Percentiles rank a stretch among this genome's conserved stretches.
phyloP scores from a whole-genome alignment of 2,329 filamentous ascomycete species.

The Ascochyta fabae region DNA sequence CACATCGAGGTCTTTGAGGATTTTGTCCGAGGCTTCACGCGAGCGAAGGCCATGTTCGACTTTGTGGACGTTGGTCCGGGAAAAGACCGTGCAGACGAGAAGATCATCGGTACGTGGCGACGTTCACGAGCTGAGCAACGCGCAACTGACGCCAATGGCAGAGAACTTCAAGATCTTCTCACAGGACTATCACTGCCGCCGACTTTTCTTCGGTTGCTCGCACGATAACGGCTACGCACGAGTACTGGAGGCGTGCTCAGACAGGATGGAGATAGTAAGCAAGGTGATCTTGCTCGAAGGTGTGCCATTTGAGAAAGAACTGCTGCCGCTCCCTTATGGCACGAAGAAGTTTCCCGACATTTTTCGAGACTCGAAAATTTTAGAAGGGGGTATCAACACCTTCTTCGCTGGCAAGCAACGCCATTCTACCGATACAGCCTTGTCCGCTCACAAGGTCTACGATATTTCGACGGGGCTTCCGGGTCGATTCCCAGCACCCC shows the following conservation, averaged over 20 bases:
- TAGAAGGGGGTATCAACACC: slow-evolving; percentile 8
- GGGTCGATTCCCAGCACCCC: slow-evolving; percentile 33
- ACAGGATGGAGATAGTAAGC: slow-evolving; percentile 53
- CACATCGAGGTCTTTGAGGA: slow-evolving; percentile 54
- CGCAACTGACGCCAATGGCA: slow-evolving; percentile 33
- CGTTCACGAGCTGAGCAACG: neutral
- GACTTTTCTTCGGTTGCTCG: slow-evolving; percentile 66
- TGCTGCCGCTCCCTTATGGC: slow-evolving; percentile 58
- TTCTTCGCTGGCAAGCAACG: slow-evolving; percentile 1
- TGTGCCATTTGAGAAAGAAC: slow-evolving; percentile 61
- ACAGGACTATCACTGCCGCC: slow-evolving; percentile 65
- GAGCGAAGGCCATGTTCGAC: slow-evolving; percentile 53
- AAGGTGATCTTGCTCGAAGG: slow-evolving; percentile 65
- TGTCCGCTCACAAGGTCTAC: slow-evolving; percentile 20
- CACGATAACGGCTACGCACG: slow-evolving; percentile 63
- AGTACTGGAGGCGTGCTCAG: slow-evolving; percentile 58
- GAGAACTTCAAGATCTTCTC: slow-evolving; percentile 63
- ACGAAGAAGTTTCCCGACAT: slow-evolving; percentile 59
- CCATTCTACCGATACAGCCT: slow-evolving; percentile 3
- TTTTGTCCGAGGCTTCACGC: slow-evolving; percentile 64
- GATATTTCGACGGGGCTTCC: slow-evolving; percentile 34
- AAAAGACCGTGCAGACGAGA: slow-evolving; percentile 55
- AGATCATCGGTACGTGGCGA: slow-evolving; percentile 54
- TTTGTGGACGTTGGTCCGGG: slow-evolving; percentile 56
- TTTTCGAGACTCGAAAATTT: slow-evolving; percentile 61